Conservation (phyloP, 1,139 yeast species). For the Nadsonia commutata region DNA sequence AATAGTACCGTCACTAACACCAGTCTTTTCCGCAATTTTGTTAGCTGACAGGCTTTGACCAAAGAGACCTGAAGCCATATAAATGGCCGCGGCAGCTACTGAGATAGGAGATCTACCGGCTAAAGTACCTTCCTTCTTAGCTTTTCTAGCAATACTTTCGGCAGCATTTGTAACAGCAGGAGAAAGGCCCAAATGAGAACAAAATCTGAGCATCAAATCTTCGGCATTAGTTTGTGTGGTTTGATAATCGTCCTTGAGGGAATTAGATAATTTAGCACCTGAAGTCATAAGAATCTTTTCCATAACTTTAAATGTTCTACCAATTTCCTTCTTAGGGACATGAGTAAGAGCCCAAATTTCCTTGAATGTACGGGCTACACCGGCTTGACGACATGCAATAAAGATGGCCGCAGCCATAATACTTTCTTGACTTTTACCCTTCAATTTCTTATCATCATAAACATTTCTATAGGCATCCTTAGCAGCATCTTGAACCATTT, state of each 20-base stretch:
- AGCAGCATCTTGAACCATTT: constrained; percentile 93
- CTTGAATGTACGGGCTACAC: constrained; percentile 87
- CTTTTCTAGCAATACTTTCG: constrained; percentile 77
- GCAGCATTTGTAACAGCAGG: constrained; percentile 86
- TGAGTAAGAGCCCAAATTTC: constrained; percentile 93
- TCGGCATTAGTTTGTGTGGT: constrained; percentile 87
- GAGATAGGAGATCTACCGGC: constrained; percentile 97
- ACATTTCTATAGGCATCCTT: constrained; percentile 91
- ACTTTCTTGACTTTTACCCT: constrained; percentile 87
- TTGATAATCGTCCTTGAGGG: constrained; percentile 28
- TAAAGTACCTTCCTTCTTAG: constrained; percentile 82
- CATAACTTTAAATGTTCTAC: constrained; percentile 60
- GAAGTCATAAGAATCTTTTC: constrained; percentile 41
- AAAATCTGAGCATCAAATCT: constrained; percentile 87
- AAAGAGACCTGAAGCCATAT: constrained; percentile 78
- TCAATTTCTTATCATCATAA: constrained; percentile 70
- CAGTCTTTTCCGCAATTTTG: constrained; percentile 85
- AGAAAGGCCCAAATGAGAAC: constrained; percentile 82
- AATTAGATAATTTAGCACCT: constrained; percentile 20
- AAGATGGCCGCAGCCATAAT: constrained; percentile 95
- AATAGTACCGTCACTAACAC: constrained; percentile 95
- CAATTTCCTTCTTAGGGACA: constrained; percentile 90
- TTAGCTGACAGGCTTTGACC: constrained; percentile 51
- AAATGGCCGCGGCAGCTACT: constrained; percentile 93
- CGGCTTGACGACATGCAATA: constrained; percentile 88